These are phyloP conservation scores for Diaporthe sp. DNA, from an alignment of 2,329 filamentous ascomycete species.

Conservation along the genomic window DNA sequence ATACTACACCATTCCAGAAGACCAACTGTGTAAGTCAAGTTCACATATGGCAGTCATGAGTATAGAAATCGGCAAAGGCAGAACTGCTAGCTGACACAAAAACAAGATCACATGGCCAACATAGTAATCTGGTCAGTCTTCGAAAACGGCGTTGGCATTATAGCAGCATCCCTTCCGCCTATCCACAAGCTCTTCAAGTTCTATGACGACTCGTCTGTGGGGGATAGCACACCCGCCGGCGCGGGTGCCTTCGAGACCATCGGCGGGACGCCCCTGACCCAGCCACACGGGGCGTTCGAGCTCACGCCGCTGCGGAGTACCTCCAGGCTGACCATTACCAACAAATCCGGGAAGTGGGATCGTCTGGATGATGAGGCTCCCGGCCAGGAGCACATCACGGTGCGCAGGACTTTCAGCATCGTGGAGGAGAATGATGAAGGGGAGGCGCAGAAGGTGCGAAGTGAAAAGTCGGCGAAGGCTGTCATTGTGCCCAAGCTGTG, in stretches of 20 bases:
- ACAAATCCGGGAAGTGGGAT: neutral
- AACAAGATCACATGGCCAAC: slow-evolving; percentile 49
- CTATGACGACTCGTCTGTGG: neutral
- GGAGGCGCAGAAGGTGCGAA: neutral
- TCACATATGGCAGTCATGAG: neutral
- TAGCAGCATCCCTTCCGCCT: slow-evolving; percentile 49
- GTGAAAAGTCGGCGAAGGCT: neutral
- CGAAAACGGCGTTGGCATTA: slow-evolving; percentile 55
- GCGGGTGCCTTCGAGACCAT: slow-evolving; percentile 17
- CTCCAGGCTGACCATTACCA: neutral
- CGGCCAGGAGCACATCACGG: neutral
- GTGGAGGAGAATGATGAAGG: neutral
- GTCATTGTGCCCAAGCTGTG: neutral
- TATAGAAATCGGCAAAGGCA: too few relatives aligned
- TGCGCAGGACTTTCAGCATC: slow-evolving; percentile 15
- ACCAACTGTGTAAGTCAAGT: slow-evolving; percentile 59
- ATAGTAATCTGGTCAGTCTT: slow-evolving; percentile 63
- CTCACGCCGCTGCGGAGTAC: slow-evolving; percentile 2
- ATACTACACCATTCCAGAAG: slow-evolving; percentile 53
- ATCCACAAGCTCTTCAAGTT: slow-evolving; percentile 33
- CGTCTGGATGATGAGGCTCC: neutral
- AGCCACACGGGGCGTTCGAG: neutral
- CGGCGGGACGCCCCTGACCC: slow-evolving; percentile 18
- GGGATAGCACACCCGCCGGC: neutral
- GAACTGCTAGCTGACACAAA: neutral